phyloP scores from a whole-genome alignment of 2,329 filamentous ascomycete species.

The Aspergillus aculeatinus region DNA sequence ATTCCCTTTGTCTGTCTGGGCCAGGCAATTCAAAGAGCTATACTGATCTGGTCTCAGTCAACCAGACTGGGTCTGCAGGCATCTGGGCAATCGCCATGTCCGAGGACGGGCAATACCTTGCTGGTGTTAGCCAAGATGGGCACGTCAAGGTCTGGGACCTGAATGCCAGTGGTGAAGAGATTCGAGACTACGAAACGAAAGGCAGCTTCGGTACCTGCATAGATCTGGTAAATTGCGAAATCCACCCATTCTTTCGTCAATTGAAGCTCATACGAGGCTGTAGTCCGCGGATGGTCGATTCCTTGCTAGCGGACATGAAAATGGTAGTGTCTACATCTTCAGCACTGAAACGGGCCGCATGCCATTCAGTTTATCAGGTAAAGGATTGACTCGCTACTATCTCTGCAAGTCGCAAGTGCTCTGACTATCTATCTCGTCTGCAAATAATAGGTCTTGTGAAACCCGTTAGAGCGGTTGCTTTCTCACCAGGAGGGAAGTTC shows the following conservation, averaged over 20 bases:
- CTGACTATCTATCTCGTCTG: not conserved
- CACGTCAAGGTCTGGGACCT: conserved; percentile 86
- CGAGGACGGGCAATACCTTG: conserved; percentile 77
- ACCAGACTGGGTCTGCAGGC: conserved; percentile 62
- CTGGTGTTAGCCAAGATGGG: conserved; percentile 84
- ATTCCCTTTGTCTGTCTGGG: not conserved
- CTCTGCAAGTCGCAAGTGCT: not conserved
- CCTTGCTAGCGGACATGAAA: conserved; percentile 90
- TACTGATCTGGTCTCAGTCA: conserved; percentile 16
- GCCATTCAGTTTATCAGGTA: conserved; percentile 79
- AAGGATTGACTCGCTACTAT: conserved; percentile 22
- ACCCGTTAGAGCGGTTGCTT: conserved; percentile 79
- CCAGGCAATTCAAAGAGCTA: not conserved
- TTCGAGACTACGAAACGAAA: conserved; percentile 85
- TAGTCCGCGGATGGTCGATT: conserved; percentile 72
- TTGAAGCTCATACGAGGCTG: conserved; percentile 15
- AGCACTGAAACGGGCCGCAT: conserved; percentile 86
- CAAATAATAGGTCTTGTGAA: conserved; percentile 70
- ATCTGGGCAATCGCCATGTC: conserved; percentile 87
- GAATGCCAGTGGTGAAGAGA: conserved; percentile 57
- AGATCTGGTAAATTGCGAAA: conserved; percentile 60
- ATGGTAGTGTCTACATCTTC: conserved; percentile 89
- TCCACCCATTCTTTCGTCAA: not conserved
- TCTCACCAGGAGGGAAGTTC: conserved; percentile 80
- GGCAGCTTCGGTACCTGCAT: conserved; percentile 89